Evolutionary conservation across 2,329 filamentous ascomycete genomes (phyloP), one percentile per base, ranked within the genome.

Genomic region (Penicillium janthinellum): DNA sequence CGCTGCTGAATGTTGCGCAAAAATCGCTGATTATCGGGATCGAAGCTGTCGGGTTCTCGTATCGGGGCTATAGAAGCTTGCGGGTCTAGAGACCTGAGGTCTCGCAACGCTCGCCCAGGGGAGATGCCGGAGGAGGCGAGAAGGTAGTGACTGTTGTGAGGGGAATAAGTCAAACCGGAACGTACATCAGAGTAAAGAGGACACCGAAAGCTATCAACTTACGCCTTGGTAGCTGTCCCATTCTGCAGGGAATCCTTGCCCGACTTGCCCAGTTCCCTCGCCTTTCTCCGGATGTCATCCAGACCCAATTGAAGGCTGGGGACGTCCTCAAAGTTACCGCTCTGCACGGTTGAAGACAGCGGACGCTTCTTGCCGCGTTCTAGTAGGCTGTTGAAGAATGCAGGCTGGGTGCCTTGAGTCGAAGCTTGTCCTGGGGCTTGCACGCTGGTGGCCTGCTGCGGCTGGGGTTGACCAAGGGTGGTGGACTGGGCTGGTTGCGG

Each of bases 61-160:
- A 68, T 44, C 57, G 68, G n/a, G 65, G 71, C 57, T 66, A 76
- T 22, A 81, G 84, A 58, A 84, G 82, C 71, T 86, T 90, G 76
- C 89, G 89, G 69, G 84, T 87, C 75, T 86, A 98, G 88, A 59
- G 88, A 85, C 70, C 91, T 91, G 22, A 99, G 86, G 70, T 98
- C 94, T 73, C 90, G 90, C 54, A 96, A 86, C 14, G 94, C 91
- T 64, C 89, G 85, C 42, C 90, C 89, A 14, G 94, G 91, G 71
- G 96, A 92, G 58, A 99, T 90, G 37, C 95, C 95, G 12, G 95
- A 98, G 7, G 91, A 94, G 31, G 94, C 92, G 52, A 99, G 88
- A 42, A 98, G 83, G 76, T 96, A 97, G 75, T 97, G 94, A 69
- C 90, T 93, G 63, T 44, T 48, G 47, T 48, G 72, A 61, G 20